A percentile compares a stretch with the other conserved stretches of the same genome.
Conservation (phyloP, 306 rosid genomes). For the Datisca glomerata region DNA sequence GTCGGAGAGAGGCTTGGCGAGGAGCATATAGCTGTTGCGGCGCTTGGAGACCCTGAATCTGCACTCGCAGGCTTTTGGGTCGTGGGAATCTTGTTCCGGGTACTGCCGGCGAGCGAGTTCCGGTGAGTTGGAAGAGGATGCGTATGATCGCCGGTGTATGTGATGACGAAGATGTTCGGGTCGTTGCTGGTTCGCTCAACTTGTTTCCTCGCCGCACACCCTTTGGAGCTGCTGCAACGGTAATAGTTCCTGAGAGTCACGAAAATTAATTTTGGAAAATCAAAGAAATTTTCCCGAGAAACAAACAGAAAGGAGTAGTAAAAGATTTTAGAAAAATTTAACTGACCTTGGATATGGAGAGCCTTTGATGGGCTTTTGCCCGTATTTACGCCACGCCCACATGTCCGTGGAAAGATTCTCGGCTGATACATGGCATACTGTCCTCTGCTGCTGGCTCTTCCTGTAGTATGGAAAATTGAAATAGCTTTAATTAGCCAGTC, state of each 20-base stretch:
- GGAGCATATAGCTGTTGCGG: background rate
- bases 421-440: constrained; percentile 33
- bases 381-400: constrained; percentile 90
- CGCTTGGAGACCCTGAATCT: background rate
- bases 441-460: constrained; percentile 37
- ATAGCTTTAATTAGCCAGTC: too few species aligned
- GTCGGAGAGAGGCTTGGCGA: constrained; percentile 18
- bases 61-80: constrained; percentile 3
- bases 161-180: constrained; percentile 30
- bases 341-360: constrained; percentile 67
- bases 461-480: too few species aligned
- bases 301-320: constrained; percentile 2
- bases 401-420: constrained; percentile 51
- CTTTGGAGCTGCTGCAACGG: constrained; percentile 70
- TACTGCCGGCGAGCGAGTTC: constrained; percentile 53
- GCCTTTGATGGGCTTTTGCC: constrained; percentile 73
- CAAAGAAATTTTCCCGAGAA: constrained; percentile 6
- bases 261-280: background rate
- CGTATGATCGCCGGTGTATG: constrained; percentile 63
- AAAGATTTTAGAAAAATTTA: background rate
- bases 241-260: constrained; percentile 46
- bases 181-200: constrained; percentile 55
- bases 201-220: constrained; percentile 62
- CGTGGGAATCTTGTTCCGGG: constrained; percentile 21
- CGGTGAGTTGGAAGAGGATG: constrained; percentile 67